Conservation (phyloP, 2,329 filamentous ascomycete species). For the Exophiala bonariae region DNA sequence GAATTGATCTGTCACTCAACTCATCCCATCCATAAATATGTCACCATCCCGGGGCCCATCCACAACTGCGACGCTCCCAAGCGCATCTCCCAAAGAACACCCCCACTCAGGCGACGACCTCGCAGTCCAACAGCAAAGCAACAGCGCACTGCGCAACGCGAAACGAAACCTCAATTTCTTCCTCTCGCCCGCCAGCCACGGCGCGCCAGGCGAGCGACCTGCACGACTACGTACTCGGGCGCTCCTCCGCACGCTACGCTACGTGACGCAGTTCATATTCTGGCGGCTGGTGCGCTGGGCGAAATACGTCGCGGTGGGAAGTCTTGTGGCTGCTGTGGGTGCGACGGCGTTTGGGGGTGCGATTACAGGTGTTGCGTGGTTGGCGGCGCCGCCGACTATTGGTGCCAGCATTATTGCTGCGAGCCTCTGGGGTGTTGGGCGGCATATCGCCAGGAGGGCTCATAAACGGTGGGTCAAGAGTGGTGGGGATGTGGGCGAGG, state of each 20-base stretch:
- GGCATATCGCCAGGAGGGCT: constrained; percentile 21
- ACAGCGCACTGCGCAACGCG: constrained; percentile 24
- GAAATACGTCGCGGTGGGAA: constrained; percentile 27
- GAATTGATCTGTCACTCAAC: too few relatives aligned
- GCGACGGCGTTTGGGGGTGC: constrained; percentile 26
- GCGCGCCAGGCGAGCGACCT: constrained; percentile 11
- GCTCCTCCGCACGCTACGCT: constrained; percentile 25
- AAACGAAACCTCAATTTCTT: constrained; percentile 28
- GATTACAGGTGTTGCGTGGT: constrained; percentile 25
- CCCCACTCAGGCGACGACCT: constrained; percentile 9
- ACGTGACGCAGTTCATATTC: constrained; percentile 24
- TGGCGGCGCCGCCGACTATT: constrained; percentile 25
- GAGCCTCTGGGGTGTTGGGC: constrained; percentile 25
- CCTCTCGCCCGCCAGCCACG: constrained; percentile 14
- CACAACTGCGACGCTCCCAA: neutral
- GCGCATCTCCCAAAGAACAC: neutral
- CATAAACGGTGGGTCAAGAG: constrained; percentile 22
- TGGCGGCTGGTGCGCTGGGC: constrained; percentile 30
- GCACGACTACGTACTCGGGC: constrained; percentile 25
- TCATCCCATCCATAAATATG: too few relatives aligned
- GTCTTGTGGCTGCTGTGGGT: constrained; percentile 23
- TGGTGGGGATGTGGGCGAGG: constrained; percentile 23
- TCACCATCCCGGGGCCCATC: constrained; percentile 2
- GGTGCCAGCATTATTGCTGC: constrained; percentile 25
- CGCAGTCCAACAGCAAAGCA: constrained; percentile 25